Evolutionary conservation across 2,329 filamentous ascomycete genomes (phyloP).

Genomic region (Penicillium frequentans): DNA sequence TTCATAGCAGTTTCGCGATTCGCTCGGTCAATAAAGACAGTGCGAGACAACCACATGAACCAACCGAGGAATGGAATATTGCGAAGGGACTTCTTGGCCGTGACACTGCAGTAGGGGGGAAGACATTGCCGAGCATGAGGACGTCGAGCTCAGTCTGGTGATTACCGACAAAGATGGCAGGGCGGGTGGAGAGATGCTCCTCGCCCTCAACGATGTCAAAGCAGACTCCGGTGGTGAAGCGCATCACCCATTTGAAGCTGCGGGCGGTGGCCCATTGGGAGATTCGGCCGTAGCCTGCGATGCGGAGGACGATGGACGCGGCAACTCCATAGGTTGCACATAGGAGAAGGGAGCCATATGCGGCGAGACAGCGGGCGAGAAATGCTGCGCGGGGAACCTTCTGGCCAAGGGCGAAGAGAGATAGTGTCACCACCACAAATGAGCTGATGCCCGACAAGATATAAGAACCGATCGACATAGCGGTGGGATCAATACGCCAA

Average conservation of each 20-base stretch:
- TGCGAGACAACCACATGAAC: slow-evolving; percentile 87
- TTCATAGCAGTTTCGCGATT: slow-evolving; percentile 79
- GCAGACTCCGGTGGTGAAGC: slow-evolving; percentile 69
- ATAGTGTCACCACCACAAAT: slow-evolving; percentile 62
- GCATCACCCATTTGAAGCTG: slow-evolving; percentile 78
- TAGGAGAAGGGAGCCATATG: slow-evolving; percentile 46
- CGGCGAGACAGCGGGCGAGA: slow-evolving; percentile 46
- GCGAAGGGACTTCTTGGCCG: slow-evolving; percentile 83
- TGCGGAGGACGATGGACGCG: slow-evolving; percentile 68
- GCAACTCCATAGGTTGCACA: slow-evolving; percentile 72
- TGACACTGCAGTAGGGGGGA: slow-evolving; percentile 92
- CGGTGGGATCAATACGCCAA: slow-evolving; percentile 14
- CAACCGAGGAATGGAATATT: slow-evolving; percentile 82
- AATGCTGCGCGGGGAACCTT: slow-evolving; percentile 48
- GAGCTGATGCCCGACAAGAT: slow-evolving; percentile 61
- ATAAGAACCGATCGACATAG: slow-evolving; percentile 64
- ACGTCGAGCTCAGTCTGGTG: slow-evolving; percentile 97
- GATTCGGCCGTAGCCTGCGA: slow-evolving; percentile 70
- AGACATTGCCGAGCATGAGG: slow-evolving; percentile 82
- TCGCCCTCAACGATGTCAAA: slow-evolving; percentile 71
- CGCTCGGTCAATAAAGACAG: slow-evolving; percentile 91
- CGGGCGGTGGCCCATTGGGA: slow-evolving; percentile 84
- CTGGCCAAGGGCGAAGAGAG: slow-evolving; percentile 44
- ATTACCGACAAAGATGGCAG: slow-evolving; percentile 89
- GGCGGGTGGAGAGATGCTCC: slow-evolving; percentile 65